Evolutionary conservation across 176 grass and related monocot species (phyloP).

Genomic region (Musa troglodytarum): DNA sequence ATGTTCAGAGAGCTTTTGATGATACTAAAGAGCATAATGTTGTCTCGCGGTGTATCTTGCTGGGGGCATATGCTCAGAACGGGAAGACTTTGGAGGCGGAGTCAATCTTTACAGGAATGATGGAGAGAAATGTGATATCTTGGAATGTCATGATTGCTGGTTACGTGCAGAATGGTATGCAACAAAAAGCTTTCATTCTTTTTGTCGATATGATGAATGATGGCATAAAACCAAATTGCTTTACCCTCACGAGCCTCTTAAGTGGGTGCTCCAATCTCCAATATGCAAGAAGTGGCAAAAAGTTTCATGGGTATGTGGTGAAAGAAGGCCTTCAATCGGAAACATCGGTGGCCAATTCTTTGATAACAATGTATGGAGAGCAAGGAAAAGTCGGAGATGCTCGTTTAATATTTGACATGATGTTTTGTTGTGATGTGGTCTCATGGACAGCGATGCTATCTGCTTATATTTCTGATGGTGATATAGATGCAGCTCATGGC

Average conservation of each 20-base stretch:
- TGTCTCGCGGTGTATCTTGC: conserved; percentile 14
- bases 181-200: conserved; percentile 10
- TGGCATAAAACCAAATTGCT: conserved; percentile 18
- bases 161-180: conserved; percentile 18
- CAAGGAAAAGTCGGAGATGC: conserved; percentile 12
- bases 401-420: conserved; percentile 16
- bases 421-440: conserved; percentile 12
- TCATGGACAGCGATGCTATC: conserved; percentile 24
- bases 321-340: conserved; percentile 17
- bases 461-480: conserved; percentile 16
- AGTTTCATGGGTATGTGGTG: conserved; percentile 9
- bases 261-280: conserved; percentile 13
- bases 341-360: conserved; percentile 13
- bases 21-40: conserved; percentile 16
- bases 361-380: conserved; percentile 24
- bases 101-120: conserved; percentile 10
- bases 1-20: conserved; percentile 14
- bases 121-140: conserved; percentile 15
- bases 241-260: conserved; percentile 19
- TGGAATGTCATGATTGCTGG: conserved; percentile 22
- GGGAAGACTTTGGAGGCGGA: conserved; percentile 17
- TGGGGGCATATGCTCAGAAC: conserved; percentile 11
- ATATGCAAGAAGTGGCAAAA: conserved; percentile 13
- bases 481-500: conserved; percentile 14
- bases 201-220: conserved; percentile 6